Evolutionary conservation across 345 rosid species (phyloP).

Genomic region (Salix caprea): DNA sequence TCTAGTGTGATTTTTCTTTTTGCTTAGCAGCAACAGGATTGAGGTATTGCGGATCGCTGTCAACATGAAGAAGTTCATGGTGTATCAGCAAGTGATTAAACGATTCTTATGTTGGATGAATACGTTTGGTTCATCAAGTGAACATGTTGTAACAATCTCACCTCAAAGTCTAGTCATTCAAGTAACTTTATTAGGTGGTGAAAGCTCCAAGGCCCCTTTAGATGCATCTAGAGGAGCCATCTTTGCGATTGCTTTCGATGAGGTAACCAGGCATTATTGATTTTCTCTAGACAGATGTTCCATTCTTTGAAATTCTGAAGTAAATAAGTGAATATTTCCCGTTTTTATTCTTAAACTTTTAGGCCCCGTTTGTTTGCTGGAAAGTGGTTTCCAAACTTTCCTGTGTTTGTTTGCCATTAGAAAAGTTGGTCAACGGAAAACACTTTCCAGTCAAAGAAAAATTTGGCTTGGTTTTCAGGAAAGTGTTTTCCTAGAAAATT

Average conservation of each 20-base stretch:
- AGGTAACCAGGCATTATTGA: background rate
- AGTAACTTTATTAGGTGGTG: conserved; percentile 9
- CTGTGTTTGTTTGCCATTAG: no score
- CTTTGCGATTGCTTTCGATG: conserved; percentile 11
- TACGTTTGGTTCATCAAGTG: background rate
- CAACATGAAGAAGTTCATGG: background rate
- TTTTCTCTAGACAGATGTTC: background rate
- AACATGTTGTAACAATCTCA: background rate
- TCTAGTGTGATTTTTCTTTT: background rate
- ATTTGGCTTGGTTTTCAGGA: no score
- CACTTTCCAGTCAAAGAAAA: no score
- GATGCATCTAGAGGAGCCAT: background rate
- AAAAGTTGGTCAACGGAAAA: no score
- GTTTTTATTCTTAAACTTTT: background rate
- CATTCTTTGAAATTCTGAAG: background rate
- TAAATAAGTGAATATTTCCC: background rate
- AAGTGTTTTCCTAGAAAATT: no score
- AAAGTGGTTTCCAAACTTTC: no score
- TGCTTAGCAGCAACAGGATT: background rate
- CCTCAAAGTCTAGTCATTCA: background rate
- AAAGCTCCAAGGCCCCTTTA: background rate
- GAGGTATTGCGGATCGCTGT: background rate
- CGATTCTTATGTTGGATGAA: background rate
- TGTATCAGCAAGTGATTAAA: background rate
- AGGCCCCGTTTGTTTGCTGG: no score